A percentile compares a stretch with the other conserved stretches of the same genome.
These are phyloP conservation scores for Aspergillus clavatus DNA, from an alignment of 2,329 filamentous ascomycete species.

Conservation along the genomic window DNA sequence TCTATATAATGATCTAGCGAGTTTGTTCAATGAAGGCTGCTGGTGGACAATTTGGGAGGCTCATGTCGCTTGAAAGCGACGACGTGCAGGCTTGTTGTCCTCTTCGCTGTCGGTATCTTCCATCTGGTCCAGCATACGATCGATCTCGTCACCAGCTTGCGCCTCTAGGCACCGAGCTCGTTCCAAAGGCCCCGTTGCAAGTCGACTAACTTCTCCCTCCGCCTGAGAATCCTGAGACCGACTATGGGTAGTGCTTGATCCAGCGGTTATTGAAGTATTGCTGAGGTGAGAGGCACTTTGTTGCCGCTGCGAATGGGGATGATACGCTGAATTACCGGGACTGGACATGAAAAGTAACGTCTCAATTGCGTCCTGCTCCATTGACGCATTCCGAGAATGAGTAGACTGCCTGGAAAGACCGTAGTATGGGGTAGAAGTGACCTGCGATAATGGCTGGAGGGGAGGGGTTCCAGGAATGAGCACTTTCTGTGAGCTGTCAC, in stretches of 20 bases:
- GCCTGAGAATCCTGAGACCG: slow-evolving; percentile 18
- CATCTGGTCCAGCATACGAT: slow-evolving; percentile 40
- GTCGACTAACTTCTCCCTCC: slow-evolving; percentile 6
- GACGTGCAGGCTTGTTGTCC: slow-evolving; percentile 15
- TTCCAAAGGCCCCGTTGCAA: slow-evolving; percentile 1
- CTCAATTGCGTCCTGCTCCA: slow-evolving; percentile 50
- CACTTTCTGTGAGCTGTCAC: slow-evolving; percentile 16
- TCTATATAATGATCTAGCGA: too few species aligned
- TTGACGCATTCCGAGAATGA: slow-evolving; percentile 41
- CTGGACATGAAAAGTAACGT: slow-evolving; percentile 49
- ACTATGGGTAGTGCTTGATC: slow-evolving; percentile 7
- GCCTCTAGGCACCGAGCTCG: slow-evolving; percentile 24
- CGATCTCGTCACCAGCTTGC: slow-evolving; percentile 37
- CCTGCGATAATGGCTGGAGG: slow-evolving; percentile 21
- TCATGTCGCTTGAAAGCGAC: neutral
- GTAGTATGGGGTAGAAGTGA: slow-evolving; percentile 18
- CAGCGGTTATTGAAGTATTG: slow-evolving; percentile 20
- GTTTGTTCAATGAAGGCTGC: neutral
- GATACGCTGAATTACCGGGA: slow-evolving; percentile 44
- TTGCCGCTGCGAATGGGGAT: slow-evolving; percentile 31
- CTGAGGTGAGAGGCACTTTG: slow-evolving; percentile 19
- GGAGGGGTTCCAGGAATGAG: slow-evolving; percentile 30
- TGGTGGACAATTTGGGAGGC: neutral
- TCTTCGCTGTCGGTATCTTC: slow-evolving; percentile 35
- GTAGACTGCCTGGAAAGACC: slow-evolving; percentile 27